Percentiles rank a stretch among this genome's conserved stretches.
phyloP scores from a whole-genome alignment of 2,329 filamentous ascomycete species.

The Aureobasidium leucospermi region DNA sequence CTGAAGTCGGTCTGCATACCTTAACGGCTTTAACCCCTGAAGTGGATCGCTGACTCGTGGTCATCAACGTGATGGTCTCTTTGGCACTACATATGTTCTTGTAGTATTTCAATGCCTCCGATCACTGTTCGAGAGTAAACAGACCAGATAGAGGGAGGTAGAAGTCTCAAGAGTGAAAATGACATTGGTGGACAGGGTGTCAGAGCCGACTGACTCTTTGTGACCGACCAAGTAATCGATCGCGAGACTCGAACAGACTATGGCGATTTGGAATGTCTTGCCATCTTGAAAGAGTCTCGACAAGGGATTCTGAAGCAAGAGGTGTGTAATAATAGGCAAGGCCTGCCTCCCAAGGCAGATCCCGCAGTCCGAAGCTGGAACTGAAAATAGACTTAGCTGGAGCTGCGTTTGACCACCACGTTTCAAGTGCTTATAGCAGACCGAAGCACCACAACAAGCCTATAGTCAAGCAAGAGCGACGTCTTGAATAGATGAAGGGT shows the following conservation, averaged over 20 bases:
- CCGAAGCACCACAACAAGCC: neutral
- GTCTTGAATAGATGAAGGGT: neutral
- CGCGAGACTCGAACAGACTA: neutral
- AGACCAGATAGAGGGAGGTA: neutral
- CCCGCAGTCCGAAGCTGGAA: neutral
- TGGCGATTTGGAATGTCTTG: neutral
- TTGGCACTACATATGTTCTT: neutral
- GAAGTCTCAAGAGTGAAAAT: neutral
- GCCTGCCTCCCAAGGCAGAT: neutral
- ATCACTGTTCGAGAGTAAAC: too few relatives aligned
- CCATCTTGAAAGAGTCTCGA: neutral
- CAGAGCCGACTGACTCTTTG: too few relatives aligned
- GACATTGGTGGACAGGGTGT: neutral
- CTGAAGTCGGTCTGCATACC: neutral
- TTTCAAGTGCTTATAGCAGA: conserved; percentile 8
- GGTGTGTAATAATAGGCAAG: neutral
- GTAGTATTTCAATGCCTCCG: neutral
- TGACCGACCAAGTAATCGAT: neutral
- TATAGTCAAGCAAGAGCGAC: neutral
- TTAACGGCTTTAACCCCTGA: conserved; percentile 1
- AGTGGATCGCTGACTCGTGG: neutral
- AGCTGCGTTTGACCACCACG: neutral
- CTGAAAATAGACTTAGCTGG: conserved; percentile 1
- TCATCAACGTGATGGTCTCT: neutral
- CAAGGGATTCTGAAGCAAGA: neutral